Conservation (phyloP, 139 green algal genomes). For the Chlamydomonas sp. region DNA sequence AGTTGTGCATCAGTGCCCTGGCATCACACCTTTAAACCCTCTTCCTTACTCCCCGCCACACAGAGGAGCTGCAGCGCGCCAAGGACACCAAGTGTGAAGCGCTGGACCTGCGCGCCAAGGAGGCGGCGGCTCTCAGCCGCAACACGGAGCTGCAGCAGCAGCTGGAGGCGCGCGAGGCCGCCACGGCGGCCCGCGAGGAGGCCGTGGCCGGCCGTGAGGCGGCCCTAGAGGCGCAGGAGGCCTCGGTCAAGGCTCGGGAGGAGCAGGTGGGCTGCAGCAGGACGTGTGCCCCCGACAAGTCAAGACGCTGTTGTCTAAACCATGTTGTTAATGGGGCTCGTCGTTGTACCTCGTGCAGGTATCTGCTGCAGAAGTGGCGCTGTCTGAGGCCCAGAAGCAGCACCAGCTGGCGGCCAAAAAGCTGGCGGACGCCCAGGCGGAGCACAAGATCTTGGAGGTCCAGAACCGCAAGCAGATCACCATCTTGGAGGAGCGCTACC, state of each 20-base stretch:
- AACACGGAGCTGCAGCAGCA: not conserved
- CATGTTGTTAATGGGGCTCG: not conserved
- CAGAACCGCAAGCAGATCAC: not conserved
- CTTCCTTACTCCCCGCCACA: not conserved
- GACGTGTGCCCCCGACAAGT: not conserved
- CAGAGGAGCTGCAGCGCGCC: slow-evolving; percentile 33
- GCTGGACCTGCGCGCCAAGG: slow-evolving; percentile 28
- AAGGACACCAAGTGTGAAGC: slow-evolving; percentile 42
- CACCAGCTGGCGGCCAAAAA: not conserved
- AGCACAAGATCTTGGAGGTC: not conserved
- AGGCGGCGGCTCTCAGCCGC: not conserved
- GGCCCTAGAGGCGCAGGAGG: not conserved
- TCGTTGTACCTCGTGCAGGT: not conserved
- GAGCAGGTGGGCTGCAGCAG: not conserved
- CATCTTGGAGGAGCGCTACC: slow-evolving; percentile 7
- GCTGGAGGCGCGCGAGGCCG: not conserved
- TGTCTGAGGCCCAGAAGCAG: not conserved
- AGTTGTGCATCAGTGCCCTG: not conserved
- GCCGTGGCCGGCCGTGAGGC: not conserved
- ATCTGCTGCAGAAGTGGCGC: not conserved
- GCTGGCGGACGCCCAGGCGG: slow-evolving; percentile 7
- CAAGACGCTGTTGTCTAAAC: not conserved
- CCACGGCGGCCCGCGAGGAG: not conserved
- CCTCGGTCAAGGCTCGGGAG: not conserved
- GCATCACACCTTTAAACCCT: not conserved